A percentile compares a stretch with the other conserved stretches of the same genome.
phyloP scores from a whole-genome alignment of 495 filamentous ascomycete genomes.

The Achaetomiella virescens region DNA sequence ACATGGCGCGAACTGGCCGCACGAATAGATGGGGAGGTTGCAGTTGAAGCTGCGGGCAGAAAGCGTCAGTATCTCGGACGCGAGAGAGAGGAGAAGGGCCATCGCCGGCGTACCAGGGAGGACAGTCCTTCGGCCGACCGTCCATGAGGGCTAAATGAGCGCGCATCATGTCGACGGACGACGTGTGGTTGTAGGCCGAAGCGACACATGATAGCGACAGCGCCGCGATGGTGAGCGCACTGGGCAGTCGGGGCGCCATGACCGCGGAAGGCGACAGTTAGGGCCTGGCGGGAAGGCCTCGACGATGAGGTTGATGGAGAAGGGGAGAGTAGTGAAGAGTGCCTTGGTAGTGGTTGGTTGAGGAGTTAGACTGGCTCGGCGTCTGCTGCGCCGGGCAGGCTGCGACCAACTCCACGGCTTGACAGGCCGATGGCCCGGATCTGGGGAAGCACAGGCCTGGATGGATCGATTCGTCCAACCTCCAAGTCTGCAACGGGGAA shows the following conservation, averaged over 20 bases:
- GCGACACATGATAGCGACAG: slow-evolving; percentile 39
- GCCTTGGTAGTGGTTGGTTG: background rate
- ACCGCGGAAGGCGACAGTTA: slow-evolving; percentile 17
- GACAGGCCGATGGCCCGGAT: slow-evolving; percentile 1
- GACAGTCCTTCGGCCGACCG: slow-evolving; percentile 53
- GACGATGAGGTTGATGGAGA: slow-evolving; percentile 17
- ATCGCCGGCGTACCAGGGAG: slow-evolving; percentile 50
- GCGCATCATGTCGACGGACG: slow-evolving; percentile 44
- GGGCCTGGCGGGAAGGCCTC: slow-evolving; percentile 24
- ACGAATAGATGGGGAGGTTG: slow-evolving; percentile 83
- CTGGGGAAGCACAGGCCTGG: background rate
- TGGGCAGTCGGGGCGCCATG: slow-evolving; percentile 33
- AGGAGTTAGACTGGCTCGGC: slow-evolving; percentile 4
- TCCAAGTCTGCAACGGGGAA: background rate
- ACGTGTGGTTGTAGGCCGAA: slow-evolving; percentile 39
- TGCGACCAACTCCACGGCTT: slow-evolving; percentile 16
- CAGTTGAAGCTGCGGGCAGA: slow-evolving; percentile 79
- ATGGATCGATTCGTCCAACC: background rate
- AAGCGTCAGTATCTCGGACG: slow-evolving; percentile 15
- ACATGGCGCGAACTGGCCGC: slow-evolving; percentile 80
- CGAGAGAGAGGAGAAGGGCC: background rate
- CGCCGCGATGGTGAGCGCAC: slow-evolving; percentile 30
- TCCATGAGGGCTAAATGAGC: slow-evolving; percentile 46
- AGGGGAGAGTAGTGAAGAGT: background rate
- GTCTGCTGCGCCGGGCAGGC: slow-evolving; percentile 12